These are phyloP conservation scores for Sutorius eximius DNA, from an alignment of 1,284 basidiomycete species.

Conservation along the genomic window DNA sequence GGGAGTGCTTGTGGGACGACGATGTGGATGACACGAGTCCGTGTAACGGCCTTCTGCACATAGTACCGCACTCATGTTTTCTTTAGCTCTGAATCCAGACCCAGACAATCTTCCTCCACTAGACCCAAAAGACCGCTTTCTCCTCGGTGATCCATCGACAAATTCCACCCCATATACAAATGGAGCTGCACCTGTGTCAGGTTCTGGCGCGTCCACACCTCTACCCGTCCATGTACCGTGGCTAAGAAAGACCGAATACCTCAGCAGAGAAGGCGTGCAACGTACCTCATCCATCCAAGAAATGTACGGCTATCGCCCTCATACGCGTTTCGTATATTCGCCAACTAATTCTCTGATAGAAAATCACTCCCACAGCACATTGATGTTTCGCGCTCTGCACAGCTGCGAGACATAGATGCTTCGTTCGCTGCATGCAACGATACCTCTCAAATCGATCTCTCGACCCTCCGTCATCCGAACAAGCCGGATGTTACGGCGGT, in stretches of 20 bases:
- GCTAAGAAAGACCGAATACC: slow-evolving; percentile 87
- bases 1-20: slow-evolving; percentile 82
- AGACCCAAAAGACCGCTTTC: slow-evolving; percentile 71
- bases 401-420: slow-evolving; percentile 79
- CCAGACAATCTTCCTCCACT: slow-evolving; percentile 57
- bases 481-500: slow-evolving; percentile 77
- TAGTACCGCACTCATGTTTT: slow-evolving; percentile 4
- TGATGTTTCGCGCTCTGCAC: slow-evolving; percentile 78
- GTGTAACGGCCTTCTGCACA: slow-evolving; percentile 22
- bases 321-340: not conserved
- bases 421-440: slow-evolving; percentile 73
- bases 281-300: slow-evolving; percentile 50
- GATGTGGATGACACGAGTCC: slow-evolving; percentile 66
- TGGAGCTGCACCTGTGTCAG: slow-evolving; percentile 37
- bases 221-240: slow-evolving; percentile 73
- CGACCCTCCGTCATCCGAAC: slow-evolving; percentile 71
- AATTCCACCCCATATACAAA: slow-evolving; percentile 45
- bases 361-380: slow-evolving; percentile 56
- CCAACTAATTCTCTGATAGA: slow-evolving; percentile 32
- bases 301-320: slow-evolving; percentile 40
- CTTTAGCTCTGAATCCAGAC: slow-evolving; percentile 67
- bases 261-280: slow-evolving; percentile 64
- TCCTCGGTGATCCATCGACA: slow-evolving; percentile 59
- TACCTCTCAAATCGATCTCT: slow-evolving; percentile 49
- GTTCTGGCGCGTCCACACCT: slow-evolving; percentile 43